Percentiles rank a stretch among this genome's conserved stretches.
phyloP scores from a whole-genome alignment of 1,139 yeast species.

The Hanseniaspora sp. region DNA sequence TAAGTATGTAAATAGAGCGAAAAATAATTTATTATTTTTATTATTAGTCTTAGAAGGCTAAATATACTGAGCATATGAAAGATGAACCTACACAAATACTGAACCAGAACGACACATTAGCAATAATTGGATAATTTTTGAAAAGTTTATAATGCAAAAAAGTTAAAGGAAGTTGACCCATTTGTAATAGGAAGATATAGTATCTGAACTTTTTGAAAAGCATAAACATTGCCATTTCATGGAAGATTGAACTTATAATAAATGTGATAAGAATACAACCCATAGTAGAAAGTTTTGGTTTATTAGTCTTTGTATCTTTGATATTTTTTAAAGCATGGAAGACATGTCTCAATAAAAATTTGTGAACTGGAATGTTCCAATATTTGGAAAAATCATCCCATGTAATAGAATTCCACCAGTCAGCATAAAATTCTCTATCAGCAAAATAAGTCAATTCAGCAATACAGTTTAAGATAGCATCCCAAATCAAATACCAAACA shows the following conservation, averaged over 20 bases:
- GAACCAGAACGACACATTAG: constrained; percentile 80
- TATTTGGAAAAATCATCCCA: constrained; percentile 91
- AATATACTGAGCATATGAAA: constrained; percentile 70
- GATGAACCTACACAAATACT: constrained; percentile 90
- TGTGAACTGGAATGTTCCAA: constrained; percentile 95
- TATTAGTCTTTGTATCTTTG: constrained; percentile 2
- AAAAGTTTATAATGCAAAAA: constrained; percentile 14
- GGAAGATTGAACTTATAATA: constrained; percentile 67
- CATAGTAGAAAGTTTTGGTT: constrained; percentile 50
- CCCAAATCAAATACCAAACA: constrained; percentile 88
- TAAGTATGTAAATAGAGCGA: constrained; percentile 7
- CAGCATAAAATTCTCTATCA: constrained; percentile 85
- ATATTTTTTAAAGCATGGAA: constrained; percentile 48
- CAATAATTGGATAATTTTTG: constrained; percentile 35
- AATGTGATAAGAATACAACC: constrained; percentile 76
- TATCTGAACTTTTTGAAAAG: constrained; percentile 73
- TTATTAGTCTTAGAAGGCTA: constrained; percentile 46
- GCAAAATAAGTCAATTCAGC: constrained; percentile 82
- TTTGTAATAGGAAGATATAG: constrained; percentile 66
- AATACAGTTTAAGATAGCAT: constrained; percentile 72
- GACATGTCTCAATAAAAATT: constrained; percentile 79
- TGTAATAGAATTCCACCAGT: constrained; percentile 94
- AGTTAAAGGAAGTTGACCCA: constrained; percentile 50
- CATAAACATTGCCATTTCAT: constrained; percentile 86
- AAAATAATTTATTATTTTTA: not conserved